Evolutionary conservation across 495 filamentous ascomycete species (phyloP).

Genomic region (Aspergillus panamensis): DNA sequence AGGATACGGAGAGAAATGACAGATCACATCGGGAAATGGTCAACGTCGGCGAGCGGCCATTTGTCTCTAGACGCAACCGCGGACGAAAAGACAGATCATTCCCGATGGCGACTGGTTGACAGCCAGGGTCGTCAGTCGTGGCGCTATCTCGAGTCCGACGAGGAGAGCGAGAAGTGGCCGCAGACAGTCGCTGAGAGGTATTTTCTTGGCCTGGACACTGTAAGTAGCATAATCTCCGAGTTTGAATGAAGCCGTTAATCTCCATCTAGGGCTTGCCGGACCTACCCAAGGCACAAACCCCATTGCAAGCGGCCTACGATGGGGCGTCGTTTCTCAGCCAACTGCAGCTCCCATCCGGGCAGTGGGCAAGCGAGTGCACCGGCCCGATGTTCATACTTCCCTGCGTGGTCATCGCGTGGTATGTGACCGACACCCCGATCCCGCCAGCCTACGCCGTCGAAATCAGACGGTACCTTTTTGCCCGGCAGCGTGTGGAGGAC

Average conservation of each 20-base stretch:
- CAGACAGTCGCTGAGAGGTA: neutral
- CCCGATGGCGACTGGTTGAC: neutral
- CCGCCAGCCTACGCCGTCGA: neutral
- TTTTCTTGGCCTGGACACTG: neutral
- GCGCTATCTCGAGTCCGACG: neutral
- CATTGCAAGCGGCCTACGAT: neutral
- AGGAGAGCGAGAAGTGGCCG: neutral
- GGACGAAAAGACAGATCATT: neutral
- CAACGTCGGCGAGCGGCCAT: neutral
- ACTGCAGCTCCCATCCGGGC: neutral
- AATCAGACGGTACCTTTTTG: neutral
- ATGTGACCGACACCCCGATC: conserved; percentile 2
- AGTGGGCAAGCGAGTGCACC: conserved; percentile 5
- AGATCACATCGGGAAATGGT: neutral
- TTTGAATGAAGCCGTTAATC: neutral
- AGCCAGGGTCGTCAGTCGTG: neutral
- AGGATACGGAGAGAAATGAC: no score
- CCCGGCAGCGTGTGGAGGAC: conserved; percentile 56
- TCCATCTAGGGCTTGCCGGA: neutral
- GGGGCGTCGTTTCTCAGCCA: neutral
- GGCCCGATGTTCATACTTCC: conserved; percentile 7
- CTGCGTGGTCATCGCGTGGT: conserved; percentile 1
- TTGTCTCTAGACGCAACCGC: neutral
- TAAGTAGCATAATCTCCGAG: neutral
- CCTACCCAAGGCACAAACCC: neutral